A percentile compares a stretch with the other conserved stretches of the same genome.
These are phyloP conservation scores for Thermoascus crustaceus DNA, from an alignment of 2,329 filamentous ascomycete species.

Conservation along the genomic window DNA sequence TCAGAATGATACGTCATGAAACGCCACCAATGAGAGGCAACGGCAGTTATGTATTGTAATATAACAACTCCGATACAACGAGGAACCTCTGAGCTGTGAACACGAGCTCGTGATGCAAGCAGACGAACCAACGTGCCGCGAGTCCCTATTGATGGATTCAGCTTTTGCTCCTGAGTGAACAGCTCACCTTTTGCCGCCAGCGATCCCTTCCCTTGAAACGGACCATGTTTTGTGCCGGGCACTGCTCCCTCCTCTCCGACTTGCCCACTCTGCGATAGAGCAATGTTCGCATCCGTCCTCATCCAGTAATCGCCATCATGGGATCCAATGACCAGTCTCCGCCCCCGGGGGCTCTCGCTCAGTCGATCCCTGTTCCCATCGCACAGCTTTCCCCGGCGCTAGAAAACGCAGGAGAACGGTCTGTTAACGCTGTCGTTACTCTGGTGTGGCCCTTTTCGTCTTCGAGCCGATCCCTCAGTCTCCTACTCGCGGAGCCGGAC, in stretches of 20 bases:
- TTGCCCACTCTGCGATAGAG: neutral
- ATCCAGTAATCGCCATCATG: conserved; percentile 19
- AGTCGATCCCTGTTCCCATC: conserved; percentile 27
- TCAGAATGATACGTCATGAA: no score
- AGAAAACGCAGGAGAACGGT: conserved; percentile 18
- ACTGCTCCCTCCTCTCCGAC: neutral
- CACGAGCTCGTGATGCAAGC: conserved; percentile 2
- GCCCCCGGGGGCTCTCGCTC: conserved; percentile 14
- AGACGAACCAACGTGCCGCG: conserved; percentile 10
- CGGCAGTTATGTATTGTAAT: conserved; percentile 1
- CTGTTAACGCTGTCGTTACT: conserved; percentile 64
- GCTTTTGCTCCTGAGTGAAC: no score
- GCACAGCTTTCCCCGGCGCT: conserved; percentile 33
- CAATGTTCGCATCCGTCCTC: neutral
- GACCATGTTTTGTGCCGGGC: neutral
- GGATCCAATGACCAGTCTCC: conserved; percentile 18
- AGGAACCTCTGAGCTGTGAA: neutral
- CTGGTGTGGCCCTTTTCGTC: conserved; percentile 89
- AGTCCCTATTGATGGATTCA: conserved; percentile 11
- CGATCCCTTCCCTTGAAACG: neutral
- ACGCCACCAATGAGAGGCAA: no score
- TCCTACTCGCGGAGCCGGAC: conserved; percentile 77
- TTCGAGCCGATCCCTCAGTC: conserved; percentile 62
- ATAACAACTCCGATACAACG: neutral
- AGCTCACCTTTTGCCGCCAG: neutral